Evolutionary conservation across 257 asterid genomes (phyloP).

Genomic region (Rubia yunnanensis): DNA sequence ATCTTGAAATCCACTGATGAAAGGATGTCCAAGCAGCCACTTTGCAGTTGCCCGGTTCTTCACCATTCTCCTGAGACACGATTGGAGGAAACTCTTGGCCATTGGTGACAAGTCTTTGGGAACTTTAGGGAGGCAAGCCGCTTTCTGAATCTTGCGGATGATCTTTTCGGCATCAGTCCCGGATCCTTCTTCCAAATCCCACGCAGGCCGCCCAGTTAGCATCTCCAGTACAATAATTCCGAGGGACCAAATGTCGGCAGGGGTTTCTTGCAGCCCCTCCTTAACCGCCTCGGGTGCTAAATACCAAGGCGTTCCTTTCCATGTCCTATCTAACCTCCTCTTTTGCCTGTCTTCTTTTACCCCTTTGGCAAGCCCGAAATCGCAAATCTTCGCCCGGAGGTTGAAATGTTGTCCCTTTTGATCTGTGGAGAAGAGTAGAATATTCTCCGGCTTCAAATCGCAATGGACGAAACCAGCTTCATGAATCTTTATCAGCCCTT

Average conservation of each 20-base stretch:
- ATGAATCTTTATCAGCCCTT: slow-evolving; percentile 8
- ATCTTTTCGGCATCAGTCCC: too few species aligned
- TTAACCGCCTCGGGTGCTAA: slow-evolving; percentile 4
- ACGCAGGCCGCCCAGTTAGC: slow-evolving; percentile 7
- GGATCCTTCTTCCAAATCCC: neutral
- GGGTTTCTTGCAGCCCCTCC: slow-evolving; percentile 1
- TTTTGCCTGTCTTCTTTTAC: neutral
- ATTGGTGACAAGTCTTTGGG: slow-evolving; percentile 12
- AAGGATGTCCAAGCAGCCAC: slow-evolving; percentile 28
- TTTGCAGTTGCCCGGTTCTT: slow-evolving; percentile 14
- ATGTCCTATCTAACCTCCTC: neutral
- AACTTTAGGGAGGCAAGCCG: slow-evolving; percentile 1
- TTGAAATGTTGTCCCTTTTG: neutral
- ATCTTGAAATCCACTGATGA: slow-evolving; percentile 13
- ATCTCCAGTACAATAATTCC: slow-evolving; percentile 18
- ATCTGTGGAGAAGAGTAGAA: slow-evolving; percentile 4
- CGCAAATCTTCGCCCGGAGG: slow-evolving; percentile 10
- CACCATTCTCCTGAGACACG: slow-evolving; percentile 19
- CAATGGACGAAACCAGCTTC: slow-evolving; percentile 9
- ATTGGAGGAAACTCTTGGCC: slow-evolving; percentile 21
- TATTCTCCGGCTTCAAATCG: slow-evolving; percentile 14
- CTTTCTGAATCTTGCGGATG: neutral
- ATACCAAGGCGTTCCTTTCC: slow-evolving; percentile 5
- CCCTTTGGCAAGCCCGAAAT: slow-evolving; percentile 11
- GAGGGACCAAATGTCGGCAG: slow-evolving; percentile 13